phyloP scores from a whole-genome alignment of 108 stramenopile species.

The Nitzschia sp. region DNA sequence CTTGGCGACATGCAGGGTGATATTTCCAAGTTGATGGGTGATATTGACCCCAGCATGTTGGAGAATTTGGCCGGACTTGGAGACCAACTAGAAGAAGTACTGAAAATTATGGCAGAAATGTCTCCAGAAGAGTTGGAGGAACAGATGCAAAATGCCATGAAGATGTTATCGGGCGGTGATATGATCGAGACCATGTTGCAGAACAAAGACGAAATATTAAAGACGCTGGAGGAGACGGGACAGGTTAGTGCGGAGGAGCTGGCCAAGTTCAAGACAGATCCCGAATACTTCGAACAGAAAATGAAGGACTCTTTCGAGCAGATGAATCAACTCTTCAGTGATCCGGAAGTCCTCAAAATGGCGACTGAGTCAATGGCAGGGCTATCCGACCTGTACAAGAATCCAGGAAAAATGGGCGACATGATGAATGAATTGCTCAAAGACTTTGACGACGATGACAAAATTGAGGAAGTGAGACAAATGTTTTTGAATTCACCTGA shows the following conservation, averaged over 20 bases:
- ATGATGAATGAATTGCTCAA: conserved; percentile 52
- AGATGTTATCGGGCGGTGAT: conserved; percentile 58
- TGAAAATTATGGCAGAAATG: conserved; percentile 76
- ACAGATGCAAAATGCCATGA: conserved; percentile 81
- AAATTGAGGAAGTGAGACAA: conserved; percentile 83
- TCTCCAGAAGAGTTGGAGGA: conserved; percentile 67
- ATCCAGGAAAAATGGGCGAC: conserved; percentile 49
- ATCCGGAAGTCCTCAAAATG: conserved; percentile 59
- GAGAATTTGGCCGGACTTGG: conserved; percentile 34
- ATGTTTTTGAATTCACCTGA: conserved; percentile 61
- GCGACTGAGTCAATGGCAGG: conserved; percentile 72
- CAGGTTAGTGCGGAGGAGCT: conserved; percentile 63
- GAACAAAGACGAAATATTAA: conserved; percentile 69
- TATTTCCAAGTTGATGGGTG: conserved; percentile 32
- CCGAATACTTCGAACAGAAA: conserved; percentile 73
- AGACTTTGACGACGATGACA: conserved; percentile 69
- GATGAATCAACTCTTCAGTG: conserved; percentile 69
- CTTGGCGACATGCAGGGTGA: conserved; percentile 32
- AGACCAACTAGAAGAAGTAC: conserved; percentile 40
- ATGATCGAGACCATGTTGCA: conserved; percentile 54
- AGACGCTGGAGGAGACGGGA: conserved; percentile 65
- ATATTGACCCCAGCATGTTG: conserved; percentile 30
- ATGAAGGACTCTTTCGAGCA: conserved; percentile 76
- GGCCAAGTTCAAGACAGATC: conserved; percentile 71
- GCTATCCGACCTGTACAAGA: conserved; percentile 54